These are phyloP conservation scores for Rosa multiflora DNA, from an alignment of 306 rosid species.

Conservation along the genomic window DNA sequence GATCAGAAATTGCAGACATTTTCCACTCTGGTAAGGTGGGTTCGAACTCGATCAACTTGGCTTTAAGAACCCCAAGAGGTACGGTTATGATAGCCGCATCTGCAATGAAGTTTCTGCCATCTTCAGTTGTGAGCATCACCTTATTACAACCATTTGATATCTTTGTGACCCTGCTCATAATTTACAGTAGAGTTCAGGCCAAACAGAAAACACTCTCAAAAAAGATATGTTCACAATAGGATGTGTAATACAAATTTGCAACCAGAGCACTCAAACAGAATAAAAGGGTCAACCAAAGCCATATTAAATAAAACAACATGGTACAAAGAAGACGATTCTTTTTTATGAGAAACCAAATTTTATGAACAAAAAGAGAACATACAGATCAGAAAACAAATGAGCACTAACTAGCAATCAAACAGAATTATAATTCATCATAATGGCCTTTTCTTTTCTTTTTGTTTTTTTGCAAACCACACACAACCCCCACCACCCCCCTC, in stretches of 20 bases:
- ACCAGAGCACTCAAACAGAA: not conserved
- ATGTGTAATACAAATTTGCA: not conserved
- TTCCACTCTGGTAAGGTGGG: slow-evolving; percentile 75
- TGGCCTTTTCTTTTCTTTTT: not conserved
- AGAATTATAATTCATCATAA: not conserved
- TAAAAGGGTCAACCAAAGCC: not conserved
- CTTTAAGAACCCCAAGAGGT: slow-evolving; percentile 70
- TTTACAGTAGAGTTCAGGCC: slow-evolving; percentile 3
- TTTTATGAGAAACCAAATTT: no score
- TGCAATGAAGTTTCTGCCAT: slow-evolving; percentile 54
- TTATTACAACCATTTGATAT: slow-evolving; percentile 28
- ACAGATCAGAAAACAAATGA: not conserved
- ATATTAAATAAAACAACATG: not conserved
- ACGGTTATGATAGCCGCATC: slow-evolving; percentile 46
- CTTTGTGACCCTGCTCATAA: slow-evolving; percentile 33
- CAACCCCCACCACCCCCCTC: no score
- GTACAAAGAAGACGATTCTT: not conserved
- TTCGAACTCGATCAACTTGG: slow-evolving; percentile 62
- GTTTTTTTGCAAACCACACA: no score
- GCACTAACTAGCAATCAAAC: not conserved
- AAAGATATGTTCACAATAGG: slow-evolving; percentile 2
- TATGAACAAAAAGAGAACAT: not conserved
- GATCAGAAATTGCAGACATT: slow-evolving; percentile 63
- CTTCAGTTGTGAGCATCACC: slow-evolving; percentile 63
- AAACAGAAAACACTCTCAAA: not conserved